A percentile compares a stretch with the other conserved stretches of the same genome.
phyloP scores from a whole-genome alignment of 768 basidiomycete species.

The Psilocybe sp. region DNA sequence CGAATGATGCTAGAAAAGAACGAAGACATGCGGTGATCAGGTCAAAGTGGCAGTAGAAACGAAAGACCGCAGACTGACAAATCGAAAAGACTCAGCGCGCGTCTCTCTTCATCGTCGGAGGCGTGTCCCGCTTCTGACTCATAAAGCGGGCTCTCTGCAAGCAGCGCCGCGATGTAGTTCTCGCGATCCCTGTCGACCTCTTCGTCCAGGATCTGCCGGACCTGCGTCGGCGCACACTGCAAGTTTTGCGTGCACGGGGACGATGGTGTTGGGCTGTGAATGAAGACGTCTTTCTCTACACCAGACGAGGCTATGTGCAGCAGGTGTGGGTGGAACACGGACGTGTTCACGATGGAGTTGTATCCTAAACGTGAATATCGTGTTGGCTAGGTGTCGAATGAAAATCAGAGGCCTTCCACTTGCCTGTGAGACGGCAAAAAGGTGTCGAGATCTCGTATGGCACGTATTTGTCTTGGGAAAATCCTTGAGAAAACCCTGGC shows the following conservation, averaged over 20 bases:
- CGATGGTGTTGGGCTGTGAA: constrained; percentile 63
- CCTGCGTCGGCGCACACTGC: constrained; percentile 40
- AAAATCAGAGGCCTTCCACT: neutral
- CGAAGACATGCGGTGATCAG: neutral
- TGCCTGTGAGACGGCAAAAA: constrained; percentile 57
- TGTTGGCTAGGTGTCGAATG: neutral
- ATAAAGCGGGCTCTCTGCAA: constrained; percentile 16
- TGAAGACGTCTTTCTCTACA: constrained; percentile 63
- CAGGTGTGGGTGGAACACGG: constrained; percentile 68
- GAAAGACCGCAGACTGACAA: constrained; percentile 42
- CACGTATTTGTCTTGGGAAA: constrained; percentile 41
- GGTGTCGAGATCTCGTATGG: constrained; percentile 67
- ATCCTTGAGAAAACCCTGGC: constrained; percentile 29
- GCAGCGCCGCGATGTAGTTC: constrained; percentile 35
- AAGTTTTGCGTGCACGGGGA: constrained; percentile 53
- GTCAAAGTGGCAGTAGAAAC: constrained; percentile 1
- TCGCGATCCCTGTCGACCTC: constrained; percentile 29
- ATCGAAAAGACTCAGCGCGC: constrained; percentile 68
- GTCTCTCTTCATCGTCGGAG: constrained; percentile 38
- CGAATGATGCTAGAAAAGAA: constrained; percentile 47
- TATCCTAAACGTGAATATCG: constrained; percentile 46
- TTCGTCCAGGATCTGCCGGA: constrained; percentile 40
- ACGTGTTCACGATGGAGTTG: constrained; percentile 73
- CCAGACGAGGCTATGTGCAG: constrained; percentile 69
- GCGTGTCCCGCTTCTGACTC: constrained; percentile 15